Base-by-base conservation (phyloP, 192 early-diverging fungal species). In the Linnemannia hyalina region DNA sequence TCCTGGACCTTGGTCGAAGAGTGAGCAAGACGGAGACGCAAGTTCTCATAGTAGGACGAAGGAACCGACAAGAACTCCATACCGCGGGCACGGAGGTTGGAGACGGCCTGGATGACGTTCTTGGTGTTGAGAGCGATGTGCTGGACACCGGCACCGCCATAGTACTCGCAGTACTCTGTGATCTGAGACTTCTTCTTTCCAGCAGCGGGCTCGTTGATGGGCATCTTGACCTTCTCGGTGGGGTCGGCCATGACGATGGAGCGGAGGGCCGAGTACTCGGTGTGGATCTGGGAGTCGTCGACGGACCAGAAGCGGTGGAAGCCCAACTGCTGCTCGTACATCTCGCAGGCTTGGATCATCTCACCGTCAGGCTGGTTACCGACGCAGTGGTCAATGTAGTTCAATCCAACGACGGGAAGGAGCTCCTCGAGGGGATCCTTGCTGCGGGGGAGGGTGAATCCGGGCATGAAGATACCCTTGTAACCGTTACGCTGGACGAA, bases 251-350 rank as follows among this genome's bases (percentile, higher is more conserved):
- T 98, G 89, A 98, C 97, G 73, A 98, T 97, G 38, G 97, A 98
- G 20, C 97, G 93, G 74, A 98, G 92, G 57, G 97, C 95, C 85
- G 95, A 96, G 92, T 97, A 99, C 82, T 99, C 95, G 57, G 97
- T 97, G 91, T 96, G 94, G 65, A 99, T 97, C 89, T 98, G 95
- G 73, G 92, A 95, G 91, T 99, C 98, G 89, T 99, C 98, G 60
- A 99, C 96, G 57, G 96, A 97, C 97, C 97, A 98, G 95, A 99
- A 99, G 63, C 97, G 94, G 90, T 97, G 97, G 93, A 98, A 99
- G 76, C 95, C 97, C n/a, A 99, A 93, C 75, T 93, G 90, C 73
- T 94, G 90, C 90, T 98, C 97, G 90, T 99, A 88, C 78, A 94
- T 90, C 79, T 97, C 94, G 88, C 94, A 95, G 75, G 96, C 93